A percentile compares a stretch with the other conserved stretches of the same genome.
These are phyloP conservation scores for Sedum album DNA, from an alignment of 164 flowering plant genomes.

Conservation along the genomic window DNA sequence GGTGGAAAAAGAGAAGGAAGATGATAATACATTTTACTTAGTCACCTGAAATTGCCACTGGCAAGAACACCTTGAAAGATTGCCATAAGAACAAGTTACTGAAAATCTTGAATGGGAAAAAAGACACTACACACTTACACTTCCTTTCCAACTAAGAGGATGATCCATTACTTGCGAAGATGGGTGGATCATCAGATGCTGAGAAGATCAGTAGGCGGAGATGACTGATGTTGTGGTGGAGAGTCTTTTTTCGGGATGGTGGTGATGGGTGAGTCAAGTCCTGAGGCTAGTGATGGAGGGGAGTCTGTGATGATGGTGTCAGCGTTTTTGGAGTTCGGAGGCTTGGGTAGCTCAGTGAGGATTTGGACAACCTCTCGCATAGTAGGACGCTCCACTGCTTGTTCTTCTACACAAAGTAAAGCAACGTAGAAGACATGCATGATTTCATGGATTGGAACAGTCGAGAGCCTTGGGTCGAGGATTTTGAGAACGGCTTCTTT, in stretches of 20 bases:
- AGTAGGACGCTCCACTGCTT: conserved; percentile 88
- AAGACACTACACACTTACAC: neutral
- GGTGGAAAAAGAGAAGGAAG: neutral
- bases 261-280: conserved; percentile 23
- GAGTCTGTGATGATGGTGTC: conserved; percentile 28
- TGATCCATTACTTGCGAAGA: neutral
- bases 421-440: conserved; percentile 95
- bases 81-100: neutral
- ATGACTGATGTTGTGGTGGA: conserved; percentile 30
- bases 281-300: conserved; percentile 21
- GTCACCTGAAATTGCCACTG: conserved; percentile 1
- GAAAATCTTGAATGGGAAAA: neutral
- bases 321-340: conserved; percentile 30
- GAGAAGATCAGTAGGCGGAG: conserved; percentile 81
- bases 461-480: conserved; percentile 70
- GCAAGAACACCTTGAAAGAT: neutral
- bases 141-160: neutral
- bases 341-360: conserved; percentile 67
- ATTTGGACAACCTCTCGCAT: conserved; percentile 98
- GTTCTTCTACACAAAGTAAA: conserved; percentile 96
- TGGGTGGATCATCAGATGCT: conserved; percentile 42
- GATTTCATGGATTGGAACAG: conserved; percentile 79
- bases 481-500: conserved; percentile 74
- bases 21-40: neutral
- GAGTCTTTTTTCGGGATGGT: conserved; percentile 27